A percentile compares a stretch with the other conserved stretches of the same genome.
These are phyloP conservation scores for Cicer pinnatifidum DNA, from an alignment of 306 rosid genomes.

Conservation along the genomic window DNA sequence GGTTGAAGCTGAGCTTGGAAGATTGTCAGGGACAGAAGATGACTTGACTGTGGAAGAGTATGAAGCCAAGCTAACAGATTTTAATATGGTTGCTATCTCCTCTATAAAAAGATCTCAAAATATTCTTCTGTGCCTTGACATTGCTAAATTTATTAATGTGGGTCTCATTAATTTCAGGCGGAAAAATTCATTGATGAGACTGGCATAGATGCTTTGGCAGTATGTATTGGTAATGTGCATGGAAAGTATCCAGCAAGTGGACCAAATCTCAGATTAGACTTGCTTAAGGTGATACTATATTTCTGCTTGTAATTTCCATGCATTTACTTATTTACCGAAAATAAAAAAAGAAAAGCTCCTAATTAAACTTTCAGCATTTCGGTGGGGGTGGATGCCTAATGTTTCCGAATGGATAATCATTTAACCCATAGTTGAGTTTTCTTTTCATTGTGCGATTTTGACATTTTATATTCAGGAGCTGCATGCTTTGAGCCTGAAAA, in stretches of 20 bases:
- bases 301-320: conserved; percentile 12
- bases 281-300: conserved; percentile 76
- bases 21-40: conserved; percentile 96
- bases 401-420: background rate
- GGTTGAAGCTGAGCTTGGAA: conserved; percentile 96
- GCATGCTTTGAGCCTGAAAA: conserved; percentile 64
- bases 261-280: conserved; percentile 83
- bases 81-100: conserved; percentile 62
- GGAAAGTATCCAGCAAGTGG: conserved; percentile 94
- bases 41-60: conserved; percentile 88
- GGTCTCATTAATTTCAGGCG: conserved; percentile 68
- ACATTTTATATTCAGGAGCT: conserved; percentile 60
- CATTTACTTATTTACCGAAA: background rate
- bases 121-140: conserved; percentile 26
- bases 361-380: background rate
- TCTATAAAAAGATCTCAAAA: conserved; percentile 23
- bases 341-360: background rate
- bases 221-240: conserved; percentile 91
- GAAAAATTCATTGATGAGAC: conserved; percentile 83
- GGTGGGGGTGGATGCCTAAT: background rate
- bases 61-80: conserved; percentile 88
- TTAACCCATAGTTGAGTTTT: conserved; percentile 8
- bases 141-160: conserved; percentile 25
- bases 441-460: conserved; percentile 38
- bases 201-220: conserved; percentile 97